These are phyloP conservation scores for Conringia planisiliqua DNA, from an alignment of 345 rosid species.

Conservation along the genomic window DNA sequence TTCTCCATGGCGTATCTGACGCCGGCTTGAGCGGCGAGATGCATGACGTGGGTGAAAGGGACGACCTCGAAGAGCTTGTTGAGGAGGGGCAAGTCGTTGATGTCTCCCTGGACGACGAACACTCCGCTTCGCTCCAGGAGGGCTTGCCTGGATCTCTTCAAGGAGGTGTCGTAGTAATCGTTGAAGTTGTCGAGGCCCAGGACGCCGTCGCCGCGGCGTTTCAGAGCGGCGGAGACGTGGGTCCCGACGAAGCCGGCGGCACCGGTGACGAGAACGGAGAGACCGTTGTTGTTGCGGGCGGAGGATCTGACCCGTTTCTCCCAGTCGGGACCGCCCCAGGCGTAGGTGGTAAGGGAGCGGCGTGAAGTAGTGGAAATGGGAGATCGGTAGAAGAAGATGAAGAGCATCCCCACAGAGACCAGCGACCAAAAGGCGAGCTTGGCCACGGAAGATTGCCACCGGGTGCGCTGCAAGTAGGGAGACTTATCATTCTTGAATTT, in stretches of 20 bases:
- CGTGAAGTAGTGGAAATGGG: constrained; percentile 49
- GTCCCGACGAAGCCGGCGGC: constrained; percentile 63
- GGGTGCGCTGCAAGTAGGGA: constrained; percentile 51
- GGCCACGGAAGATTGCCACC: constrained; percentile 75
- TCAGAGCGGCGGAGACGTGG: constrained; percentile 45
- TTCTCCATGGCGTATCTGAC: constrained; percentile 54
- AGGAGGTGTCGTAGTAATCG: constrained; percentile 44
- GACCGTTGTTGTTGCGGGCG: constrained; percentile 34
- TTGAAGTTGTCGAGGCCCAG: constrained; percentile 56
- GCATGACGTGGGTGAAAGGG: constrained; percentile 56
- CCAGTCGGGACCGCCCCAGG: constrained; percentile 41
- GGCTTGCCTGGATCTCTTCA: constrained; percentile 43
- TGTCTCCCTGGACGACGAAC: constrained; percentile 45
- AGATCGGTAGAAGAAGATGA: constrained; percentile 81
- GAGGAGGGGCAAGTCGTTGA: constrained; percentile 38
- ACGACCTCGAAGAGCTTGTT: constrained; percentile 44
- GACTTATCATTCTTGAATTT: constrained; percentile 97
- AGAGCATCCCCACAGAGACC: constrained; percentile 64
- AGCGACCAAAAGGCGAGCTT: constrained; percentile 93
- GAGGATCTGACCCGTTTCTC: constrained; percentile 39
- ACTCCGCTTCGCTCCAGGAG: constrained; percentile 42
- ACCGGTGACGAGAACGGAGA: constrained; percentile 49
- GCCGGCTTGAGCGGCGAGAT: constrained; percentile 54
- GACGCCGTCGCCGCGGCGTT: constrained; percentile 51
- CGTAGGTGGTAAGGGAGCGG: constrained; percentile 31